Base-by-base conservation (phyloP, 768 basidiomycete species). In the Tylopilus rubrobrunneus region DNA sequence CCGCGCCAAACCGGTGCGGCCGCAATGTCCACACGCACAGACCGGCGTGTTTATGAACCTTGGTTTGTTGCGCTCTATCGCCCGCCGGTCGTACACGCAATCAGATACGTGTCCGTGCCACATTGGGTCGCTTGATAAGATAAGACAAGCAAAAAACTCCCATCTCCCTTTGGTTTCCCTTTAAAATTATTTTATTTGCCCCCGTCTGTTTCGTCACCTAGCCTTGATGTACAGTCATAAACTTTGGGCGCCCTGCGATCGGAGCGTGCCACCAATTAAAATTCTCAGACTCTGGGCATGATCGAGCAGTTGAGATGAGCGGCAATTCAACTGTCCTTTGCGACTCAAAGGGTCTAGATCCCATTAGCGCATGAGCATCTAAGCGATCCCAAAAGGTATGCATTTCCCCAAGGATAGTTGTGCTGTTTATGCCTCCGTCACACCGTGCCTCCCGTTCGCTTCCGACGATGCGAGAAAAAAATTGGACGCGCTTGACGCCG, bases 81-180 rank as follows among this genome's bases (percentile, higher is more conserved):
- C 63, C 63, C 27, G 17, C 19, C n/a, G 36, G 40, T 33, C 50
- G 45, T 21, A 45, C 52, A 54, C 53, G 58, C 58, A 56, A 56
- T 49, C 34, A 4, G 51, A 51, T 65, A 66, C 65, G 65, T 66
- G 65, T 63, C 55, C 45, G 1, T 23, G 17, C 36, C 21, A 45
- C 41, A 63, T 58, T 68, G 61, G 66, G 1, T n/a, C 31, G 33
- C 28, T 28, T 34, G 65, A 67, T 67, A 68, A 67, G 65, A 67
- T 68, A 68, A 67, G 61, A 63, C 66, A 58, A 58, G 25, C 5
- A 31, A 57, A 51, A 55, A 42, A 27, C 3, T 43, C 34, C 58
- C 50, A 15, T 5, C 39, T 29, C 44, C 42, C 43, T 45, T 31
- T 31, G 7, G 5, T 62, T 62, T 49, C 50, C 63, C 47, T 63